phyloP scores from a whole-genome alignment of 345 rosid genomes.

The Dimocarpus longan region DNA sequence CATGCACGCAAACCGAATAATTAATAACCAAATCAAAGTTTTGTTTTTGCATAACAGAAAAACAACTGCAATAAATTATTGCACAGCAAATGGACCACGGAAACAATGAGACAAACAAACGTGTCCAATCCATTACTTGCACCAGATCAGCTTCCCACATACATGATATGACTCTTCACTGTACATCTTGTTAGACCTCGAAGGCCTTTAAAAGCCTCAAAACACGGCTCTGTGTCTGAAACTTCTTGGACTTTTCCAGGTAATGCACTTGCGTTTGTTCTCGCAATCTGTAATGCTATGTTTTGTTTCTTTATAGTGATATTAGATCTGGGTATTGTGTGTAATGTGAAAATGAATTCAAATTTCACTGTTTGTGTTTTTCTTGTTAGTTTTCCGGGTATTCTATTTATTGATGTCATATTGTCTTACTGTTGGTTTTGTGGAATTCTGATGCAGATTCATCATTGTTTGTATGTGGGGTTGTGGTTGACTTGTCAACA shows the following conservation, averaged over 20 bases:
- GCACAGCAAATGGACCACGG: background rate
- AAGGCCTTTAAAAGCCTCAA: background rate
- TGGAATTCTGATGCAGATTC: constrained; percentile 32
- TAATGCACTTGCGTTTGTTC: background rate
- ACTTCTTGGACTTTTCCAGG: constrained; percentile 3
- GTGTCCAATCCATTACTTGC: background rate
- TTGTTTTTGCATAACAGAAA: no score
- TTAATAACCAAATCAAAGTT: no score
- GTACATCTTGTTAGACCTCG: background rate
- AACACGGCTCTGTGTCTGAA: background rate
- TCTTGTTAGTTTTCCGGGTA: no score
- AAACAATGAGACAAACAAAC: background rate
- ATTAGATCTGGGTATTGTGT: constrained; percentile 30
- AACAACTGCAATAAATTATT: no score
- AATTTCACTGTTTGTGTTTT: constrained; percentile 16
- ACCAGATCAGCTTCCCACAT: constrained; percentile 10
- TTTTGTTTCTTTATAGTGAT: background rate
- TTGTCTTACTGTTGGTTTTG: constrained; percentile 13
- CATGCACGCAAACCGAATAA: no score
- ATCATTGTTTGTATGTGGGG: constrained; percentile 7
- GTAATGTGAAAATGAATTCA: constrained; percentile 13
- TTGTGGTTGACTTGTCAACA: constrained; percentile 15
- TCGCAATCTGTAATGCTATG: background rate
- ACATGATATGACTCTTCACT: background rate
- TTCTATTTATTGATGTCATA: background rate